A percentile compares a stretch with the other conserved stretches of the same genome.
These are phyloP conservation scores for Violaceomyces palustris DNA, from an alignment of 1,284 basidiomycete genomes.

Conservation along the genomic window DNA sequence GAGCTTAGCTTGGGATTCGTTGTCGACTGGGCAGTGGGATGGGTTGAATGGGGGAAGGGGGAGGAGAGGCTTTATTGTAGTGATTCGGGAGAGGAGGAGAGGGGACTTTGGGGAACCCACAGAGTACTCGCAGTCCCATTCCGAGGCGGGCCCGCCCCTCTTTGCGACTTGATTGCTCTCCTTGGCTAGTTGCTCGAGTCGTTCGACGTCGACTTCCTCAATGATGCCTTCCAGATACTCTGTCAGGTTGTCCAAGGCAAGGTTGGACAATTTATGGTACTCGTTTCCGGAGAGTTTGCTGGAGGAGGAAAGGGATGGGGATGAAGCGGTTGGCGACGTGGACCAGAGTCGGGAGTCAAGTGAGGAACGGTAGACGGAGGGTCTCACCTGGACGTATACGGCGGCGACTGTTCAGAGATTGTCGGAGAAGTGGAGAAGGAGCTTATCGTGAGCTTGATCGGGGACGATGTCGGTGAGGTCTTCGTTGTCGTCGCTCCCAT, in stretches of 20 bases:
- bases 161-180: conserved; percentile 5
- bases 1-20: neutral
- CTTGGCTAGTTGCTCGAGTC: conserved; percentile 13
- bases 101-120: conserved; percentile 59
- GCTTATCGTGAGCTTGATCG: too few relatives aligned
- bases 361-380: too few relatives aligned
- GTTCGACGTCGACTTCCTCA: conserved; percentile 58
- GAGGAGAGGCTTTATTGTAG: too few relatives aligned
- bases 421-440: too few relatives aligned
- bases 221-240: conserved; percentile 73
- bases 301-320: too few relatives aligned
- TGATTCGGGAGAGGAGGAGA: neutral
- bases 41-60: neutral
- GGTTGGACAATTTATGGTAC: conserved; percentile 75
- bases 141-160: conserved; percentile 52
- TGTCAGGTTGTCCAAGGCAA: conserved; percentile 74
- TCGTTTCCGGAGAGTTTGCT: conserved; percentile 61
- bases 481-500: too few relatives aligned
- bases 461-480: too few relatives aligned
- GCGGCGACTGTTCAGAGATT: too few relatives aligned
- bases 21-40: neutral
- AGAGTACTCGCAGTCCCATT: conserved; percentile 87
- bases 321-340: too few relatives aligned
- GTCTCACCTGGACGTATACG: too few relatives aligned
- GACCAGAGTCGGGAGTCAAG: too few relatives aligned